Base-by-base conservation (phyloP, 1,284 basidiomycete species). In the Moesziomyces sp. region DNA sequence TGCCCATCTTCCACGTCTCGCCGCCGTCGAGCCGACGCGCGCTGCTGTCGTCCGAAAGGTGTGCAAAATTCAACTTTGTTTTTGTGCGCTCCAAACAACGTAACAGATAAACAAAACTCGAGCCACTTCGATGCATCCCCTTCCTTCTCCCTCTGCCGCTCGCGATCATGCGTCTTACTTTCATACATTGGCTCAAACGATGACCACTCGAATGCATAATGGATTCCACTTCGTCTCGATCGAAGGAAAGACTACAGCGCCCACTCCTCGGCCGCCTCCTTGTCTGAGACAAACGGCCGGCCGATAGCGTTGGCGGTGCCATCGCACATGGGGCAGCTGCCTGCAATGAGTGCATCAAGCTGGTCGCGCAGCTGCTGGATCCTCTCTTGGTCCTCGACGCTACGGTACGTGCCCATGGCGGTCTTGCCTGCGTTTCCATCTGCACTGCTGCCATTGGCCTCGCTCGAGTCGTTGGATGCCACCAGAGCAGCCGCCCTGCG, bases 311-410 rank as follows among this genome's bases (percentile, higher is more conserved):
- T 76, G 5, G 79, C 76, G 10, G 67, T 64, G 0, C 76, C 77
- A 24, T 80, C 76, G 68, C 82, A 83, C 38, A 79, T 60, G 1
- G 75, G 75, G 42, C 82, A 83, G 28, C 74, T 74, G 35, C 74
- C 78, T 1, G 82, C 82, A 8, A 84, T 75, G n/a, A 84, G 60
- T 4, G 77, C 59, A 45, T 83, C 82, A 44, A 84, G 58, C 62
- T 84, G 81, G 35, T 74, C 67, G 18, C 80, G 68, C 26, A 82
- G 53, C 52, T 76, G 74, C 52, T 81, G 79, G 19, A 80, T 63
- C 38, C 67, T 51, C 44, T 80, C 65, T 46, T 77, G 65, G 45
- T 78, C 77, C 42, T 77, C 79, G 21, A 58, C 52, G 18, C 50
- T 62, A 28, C 70, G 63, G 7, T 49, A 47, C 13, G 61, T 49